Base-by-base conservation (phyloP, 2,329 filamentous ascomycete genomes). In the Cordyceps javanica region DNA sequence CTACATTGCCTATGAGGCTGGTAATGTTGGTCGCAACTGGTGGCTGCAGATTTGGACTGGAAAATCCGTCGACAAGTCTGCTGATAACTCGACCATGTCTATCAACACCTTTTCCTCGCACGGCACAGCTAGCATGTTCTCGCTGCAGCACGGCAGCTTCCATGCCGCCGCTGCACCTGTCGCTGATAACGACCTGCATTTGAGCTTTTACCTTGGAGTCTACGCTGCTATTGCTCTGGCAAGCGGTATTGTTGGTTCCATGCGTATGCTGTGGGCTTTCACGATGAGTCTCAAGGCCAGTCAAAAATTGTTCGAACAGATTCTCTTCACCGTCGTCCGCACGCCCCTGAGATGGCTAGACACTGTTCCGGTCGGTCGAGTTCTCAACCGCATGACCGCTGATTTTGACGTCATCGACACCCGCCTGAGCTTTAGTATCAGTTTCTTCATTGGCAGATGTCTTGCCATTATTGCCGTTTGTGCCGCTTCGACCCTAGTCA, bases 301-400 rank as follows among this genome's bases (percentile, higher is more conserved):
- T n/a, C 77, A 83, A 39, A 73, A 73, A 45, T 75, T 92, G 3
- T 93, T 91, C 62, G 78, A 83, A 23, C 80, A 80, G 53, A 80
- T 91, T 61, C 82, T 86, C 44, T 84, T 82, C 62, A 78, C 82
- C 0, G 79, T 93, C 11, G 76, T 93, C 3, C 82, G 87, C 19
- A 85, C 89, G 6, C 89, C 88, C 1, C 75, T 92, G n/a, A 78
- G 88, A 60, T 91, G 88, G 87, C 78, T 93, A 38, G 89, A 93
- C 66, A 92, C 89, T 0, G 86, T 91, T 0, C 90, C 90, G 0
- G 76, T 91, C 1, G 89, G 89, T 2, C 82, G 89, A 46, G 82
- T 92, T 38, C 75, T 92, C 21, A 93, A 93, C 71, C 81, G 89
- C 2, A 90, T 92, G 68, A 90, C 88, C 0, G 78, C 86, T 3